Percentiles rank a stretch among this genome's conserved stretches.
Evolutionary conservation across 805 yeast genomes (phyloP).

Genomic region (Priceomyces medius): DNA sequence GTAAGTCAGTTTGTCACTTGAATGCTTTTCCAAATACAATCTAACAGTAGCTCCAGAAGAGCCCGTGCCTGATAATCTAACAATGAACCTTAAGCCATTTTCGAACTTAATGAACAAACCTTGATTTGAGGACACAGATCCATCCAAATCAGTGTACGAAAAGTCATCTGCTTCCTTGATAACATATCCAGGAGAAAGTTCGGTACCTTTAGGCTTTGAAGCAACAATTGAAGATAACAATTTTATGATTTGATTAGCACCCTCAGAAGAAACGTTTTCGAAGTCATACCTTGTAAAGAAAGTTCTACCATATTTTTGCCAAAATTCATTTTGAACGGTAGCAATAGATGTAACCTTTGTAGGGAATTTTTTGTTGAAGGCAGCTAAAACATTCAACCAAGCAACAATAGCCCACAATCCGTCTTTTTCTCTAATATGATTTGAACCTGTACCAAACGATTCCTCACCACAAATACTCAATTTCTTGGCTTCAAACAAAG

Average conservation of each 20-base stretch:
- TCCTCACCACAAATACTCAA: constrained; percentile 97
- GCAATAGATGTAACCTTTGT: constrained; percentile 62
- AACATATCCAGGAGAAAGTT: constrained; percentile 45
- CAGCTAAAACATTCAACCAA: constrained; percentile 94
- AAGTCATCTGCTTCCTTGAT: constrained; percentile 84
- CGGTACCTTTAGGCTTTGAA: constrained; percentile 43
- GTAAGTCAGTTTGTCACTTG: constrained; percentile 54
- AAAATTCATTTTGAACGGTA: constrained; percentile 78
- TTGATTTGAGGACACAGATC: constrained; percentile 82
- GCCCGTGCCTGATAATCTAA: constrained; percentile 95
- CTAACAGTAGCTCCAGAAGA: constrained; percentile 97
- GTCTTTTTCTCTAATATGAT: constrained; percentile 96
- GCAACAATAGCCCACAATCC: constrained; percentile 98
- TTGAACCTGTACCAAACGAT: constrained; percentile 96
- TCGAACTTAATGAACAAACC: constrained; percentile 82
- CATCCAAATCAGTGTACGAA: constrained; percentile 91
- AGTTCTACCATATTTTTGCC: constrained; percentile 94
- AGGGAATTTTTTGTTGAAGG: constrained; percentile 64
- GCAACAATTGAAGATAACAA: constrained; percentile 35
- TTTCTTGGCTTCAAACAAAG: constrained; percentile 88
- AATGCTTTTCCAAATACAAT: constrained; percentile 83
- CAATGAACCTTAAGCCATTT: constrained; percentile 81
- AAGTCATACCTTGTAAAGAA: constrained; percentile 94
- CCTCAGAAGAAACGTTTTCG: constrained; percentile 76
- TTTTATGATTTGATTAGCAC: constrained; percentile 68